phyloP scores from a whole-genome alignment of 2,329 filamentous ascomycete genomes.

The Pseudocercospora cruenta region DNA sequence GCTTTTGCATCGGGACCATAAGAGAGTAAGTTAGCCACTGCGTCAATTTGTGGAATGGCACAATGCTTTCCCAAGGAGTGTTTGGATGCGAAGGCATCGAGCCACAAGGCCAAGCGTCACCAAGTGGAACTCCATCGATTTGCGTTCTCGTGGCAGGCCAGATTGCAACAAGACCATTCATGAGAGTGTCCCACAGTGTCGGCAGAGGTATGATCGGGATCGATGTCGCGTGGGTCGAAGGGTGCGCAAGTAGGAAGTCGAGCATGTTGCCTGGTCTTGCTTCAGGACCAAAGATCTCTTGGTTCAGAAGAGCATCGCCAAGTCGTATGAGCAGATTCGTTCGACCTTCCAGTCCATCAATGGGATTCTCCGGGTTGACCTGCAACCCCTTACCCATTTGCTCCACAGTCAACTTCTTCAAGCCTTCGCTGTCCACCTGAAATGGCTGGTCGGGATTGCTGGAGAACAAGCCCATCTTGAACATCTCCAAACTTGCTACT shows the following conservation, averaged over 20 bases:
- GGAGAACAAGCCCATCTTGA: slow-evolving; percentile 88
- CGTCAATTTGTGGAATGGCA: slow-evolving; percentile 91
- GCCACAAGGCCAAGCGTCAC: slow-evolving; percentile 91
- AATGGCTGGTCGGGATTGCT: slow-evolving; percentile 78
- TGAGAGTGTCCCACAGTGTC: slow-evolving; percentile 87
- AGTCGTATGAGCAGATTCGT: slow-evolving; percentile 77
- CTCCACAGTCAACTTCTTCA: slow-evolving; percentile 74
- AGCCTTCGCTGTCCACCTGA: slow-evolving; percentile 83
- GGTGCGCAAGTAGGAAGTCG: slow-evolving; percentile 90
- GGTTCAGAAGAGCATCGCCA: slow-evolving; percentile 74
- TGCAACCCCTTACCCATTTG: slow-evolving; percentile 81
- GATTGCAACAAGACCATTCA: slow-evolving; percentile 82
- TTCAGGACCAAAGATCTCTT: slow-evolving; percentile 81
- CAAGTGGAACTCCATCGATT: slow-evolving; percentile 83
- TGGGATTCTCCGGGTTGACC: slow-evolving; percentile 75
- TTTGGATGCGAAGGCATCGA: slow-evolving; percentile 76
- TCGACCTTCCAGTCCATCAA: slow-evolving; percentile 84
- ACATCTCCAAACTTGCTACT: slow-evolving; percentile 81
- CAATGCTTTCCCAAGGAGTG: slow-evolving; percentile 75
- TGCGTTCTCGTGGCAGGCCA: slow-evolving; percentile 87
- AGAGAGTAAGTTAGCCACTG: slow-evolving; percentile 95
- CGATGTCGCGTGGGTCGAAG: slow-evolving; percentile 84
- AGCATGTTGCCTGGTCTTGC: slow-evolving; percentile 92
- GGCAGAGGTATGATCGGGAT: slow-evolving; percentile 85
- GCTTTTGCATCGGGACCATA: slow-evolving; percentile 84